Base-by-base conservation (phyloP, 2,329 filamentous ascomycete species). In the Zasmidium cellare region DNA sequence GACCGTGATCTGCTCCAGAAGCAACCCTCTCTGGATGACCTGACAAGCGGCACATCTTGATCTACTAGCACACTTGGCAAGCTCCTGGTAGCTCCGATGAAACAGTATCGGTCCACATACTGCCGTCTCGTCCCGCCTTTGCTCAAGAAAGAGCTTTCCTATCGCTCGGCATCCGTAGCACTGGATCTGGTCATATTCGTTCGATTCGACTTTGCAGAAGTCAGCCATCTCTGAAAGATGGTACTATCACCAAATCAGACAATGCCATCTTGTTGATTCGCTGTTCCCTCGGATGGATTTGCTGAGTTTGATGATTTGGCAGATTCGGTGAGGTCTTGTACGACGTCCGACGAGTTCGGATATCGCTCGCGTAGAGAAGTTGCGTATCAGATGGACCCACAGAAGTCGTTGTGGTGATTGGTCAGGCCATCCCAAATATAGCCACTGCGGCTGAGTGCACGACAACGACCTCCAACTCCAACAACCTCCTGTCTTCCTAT, bases 1-100 rank as follows among this genome's bases (percentile, higher is more conserved):
- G 6, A 38, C 22, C 9, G 52, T 55, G 12, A 55, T 55, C 12
- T 55, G 52, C 24, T 31, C 23, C 45, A 55, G 23, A n/a, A 41
- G 19, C 2, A 55, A 24, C 1, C 41, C 52, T 9, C 52, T 44
- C 12, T 31, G 52, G 25, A 55, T n/a, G 7, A 55, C 18, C 46
- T 55, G 52, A 41, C 52, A 55, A 7, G 52, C 28, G 7, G 31
- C 52, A 11, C 52, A 55, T 14, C 25, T 12, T 1, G 12, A 24
- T 16, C 16, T 31, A 2, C 9, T 47, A 9, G 52, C 52, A 23
- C 52, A 55, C 1, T 3, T 14, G 2, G 28, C 24, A 16, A 55
- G 45, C 25, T 55, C 52, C 16, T 19, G 14, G 20, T 47, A 55
- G 19, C 14, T 55, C 25, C 20, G 24, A 19, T 55, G 52, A 28